Percentiles rank a stretch among this genome's conserved stretches.
These are phyloP conservation scores for Fusarium oxysporum DNA, from an alignment of 2,329 filamentous ascomycete species.

Conservation along the genomic window DNA sequence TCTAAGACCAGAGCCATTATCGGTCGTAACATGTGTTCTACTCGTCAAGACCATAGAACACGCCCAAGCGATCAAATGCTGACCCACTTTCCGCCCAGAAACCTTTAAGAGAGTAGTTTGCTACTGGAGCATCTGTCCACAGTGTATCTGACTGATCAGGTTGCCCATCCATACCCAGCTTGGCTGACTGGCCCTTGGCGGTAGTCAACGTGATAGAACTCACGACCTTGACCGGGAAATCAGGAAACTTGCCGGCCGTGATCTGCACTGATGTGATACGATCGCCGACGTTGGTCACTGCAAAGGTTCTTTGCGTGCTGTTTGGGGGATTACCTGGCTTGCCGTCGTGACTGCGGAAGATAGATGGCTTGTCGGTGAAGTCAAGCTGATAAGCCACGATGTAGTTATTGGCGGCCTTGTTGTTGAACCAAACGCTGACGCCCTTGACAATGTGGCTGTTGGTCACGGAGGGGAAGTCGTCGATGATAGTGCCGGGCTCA, in stretches of 20 bases:
- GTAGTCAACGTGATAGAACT: background rate
- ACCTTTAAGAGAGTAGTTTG: background rate
- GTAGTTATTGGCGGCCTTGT: accelerated
- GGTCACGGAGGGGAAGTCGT: background rate
- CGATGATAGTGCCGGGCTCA: background rate
- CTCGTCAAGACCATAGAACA: background rate
- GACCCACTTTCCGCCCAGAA: background rate
- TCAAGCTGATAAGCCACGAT: background rate
- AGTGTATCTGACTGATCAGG: background rate
- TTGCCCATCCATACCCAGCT: background rate
- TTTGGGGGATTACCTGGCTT: background rate
- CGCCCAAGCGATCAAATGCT: background rate
- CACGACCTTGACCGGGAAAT: background rate
- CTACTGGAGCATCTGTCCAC: background rate
- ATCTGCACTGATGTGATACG: background rate
- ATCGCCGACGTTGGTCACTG: background rate
- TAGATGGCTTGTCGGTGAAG: background rate
- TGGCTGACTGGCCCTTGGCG: background rate
- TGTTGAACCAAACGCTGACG: background rate
- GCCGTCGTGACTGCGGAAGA: background rate
- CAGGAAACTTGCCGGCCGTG: background rate
- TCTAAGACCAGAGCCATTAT: background rate
- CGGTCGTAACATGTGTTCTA: background rate
- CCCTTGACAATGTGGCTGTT: background rate
- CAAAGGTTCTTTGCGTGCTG: background rate